Conservation (phyloP, 345 rosid genomes). For the Boechera retrofracta region DNA sequence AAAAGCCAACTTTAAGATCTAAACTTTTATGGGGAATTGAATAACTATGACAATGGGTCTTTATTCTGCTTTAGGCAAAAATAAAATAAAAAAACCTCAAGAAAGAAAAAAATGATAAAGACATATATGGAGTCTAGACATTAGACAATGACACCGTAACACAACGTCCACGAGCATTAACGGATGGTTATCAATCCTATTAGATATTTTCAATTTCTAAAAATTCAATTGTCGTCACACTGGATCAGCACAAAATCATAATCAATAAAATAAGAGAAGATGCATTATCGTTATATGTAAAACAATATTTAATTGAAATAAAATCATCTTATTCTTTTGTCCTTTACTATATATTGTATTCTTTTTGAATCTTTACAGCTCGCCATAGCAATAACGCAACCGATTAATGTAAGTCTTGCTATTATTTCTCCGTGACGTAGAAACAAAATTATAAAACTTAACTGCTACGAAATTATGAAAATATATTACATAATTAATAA, state of each 20-base stretch:
- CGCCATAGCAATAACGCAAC: constrained; percentile 28
- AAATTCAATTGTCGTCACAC: neutral
- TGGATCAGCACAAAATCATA: constrained; percentile 17
- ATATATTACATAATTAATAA: constrained; percentile 3
- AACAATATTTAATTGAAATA: neutral
- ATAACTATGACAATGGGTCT: neutral
- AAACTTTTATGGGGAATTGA: neutral
- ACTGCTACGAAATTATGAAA: constrained; percentile 31
- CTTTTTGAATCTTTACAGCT: neutral
- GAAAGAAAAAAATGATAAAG: neutral
- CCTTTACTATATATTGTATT: neutral
- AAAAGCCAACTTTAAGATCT: neutral
- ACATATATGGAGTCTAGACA: neutral
- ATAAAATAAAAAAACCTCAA: neutral
- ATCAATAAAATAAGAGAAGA: constrained; percentile 3
- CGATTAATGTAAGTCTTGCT: constrained; percentile 32
- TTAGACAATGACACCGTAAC: constrained; percentile 30
- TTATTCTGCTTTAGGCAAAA: neutral
- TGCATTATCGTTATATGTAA: neutral
- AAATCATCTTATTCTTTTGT: neutral
- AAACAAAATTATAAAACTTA: constrained; percentile 19
- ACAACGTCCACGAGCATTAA: neutral
- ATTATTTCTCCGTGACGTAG: constrained; percentile 10
- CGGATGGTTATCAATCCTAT: neutral
- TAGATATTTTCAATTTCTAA: neutral